A percentile compares a stretch with the other conserved stretches of the same genome.
Conservation (phyloP, 2,329 filamentous ascomycete genomes). For the Cryoendolithus antarcticus region DNA sequence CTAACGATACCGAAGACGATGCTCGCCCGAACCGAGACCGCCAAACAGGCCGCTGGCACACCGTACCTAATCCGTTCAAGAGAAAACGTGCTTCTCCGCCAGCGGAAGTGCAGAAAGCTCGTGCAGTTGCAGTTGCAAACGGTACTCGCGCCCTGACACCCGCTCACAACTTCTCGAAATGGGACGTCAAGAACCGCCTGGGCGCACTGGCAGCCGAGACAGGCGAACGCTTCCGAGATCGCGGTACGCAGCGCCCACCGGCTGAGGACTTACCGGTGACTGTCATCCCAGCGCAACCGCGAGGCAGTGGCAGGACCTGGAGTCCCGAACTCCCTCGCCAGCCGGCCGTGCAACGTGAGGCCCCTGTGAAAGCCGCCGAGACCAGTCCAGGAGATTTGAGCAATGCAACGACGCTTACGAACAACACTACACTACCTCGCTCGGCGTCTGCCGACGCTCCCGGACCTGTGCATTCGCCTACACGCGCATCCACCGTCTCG, state of each 20-base stretch:
- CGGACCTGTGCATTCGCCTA: too few species aligned
- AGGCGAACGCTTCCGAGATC: constrained; percentile 31
- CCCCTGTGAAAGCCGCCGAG: background rate
- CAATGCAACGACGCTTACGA: constrained; percentile 9
- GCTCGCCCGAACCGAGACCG: constrained; percentile 18
- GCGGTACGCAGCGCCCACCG: constrained; percentile 21
- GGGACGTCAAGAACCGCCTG: constrained; percentile 32
- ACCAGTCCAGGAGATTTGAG: constrained; percentile 4
- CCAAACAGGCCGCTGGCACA: constrained; percentile 31
- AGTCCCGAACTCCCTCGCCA: constrained; percentile 26
- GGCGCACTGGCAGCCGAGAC: constrained; percentile 37
- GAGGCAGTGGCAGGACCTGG: constrained; percentile 40
- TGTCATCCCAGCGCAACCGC: constrained; percentile 47
- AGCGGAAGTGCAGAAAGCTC: constrained; percentile 45
- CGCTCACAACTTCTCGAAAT: constrained; percentile 31
- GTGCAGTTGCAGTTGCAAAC: constrained; percentile 9
- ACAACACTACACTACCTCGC: constrained; percentile 2
- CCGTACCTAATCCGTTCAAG: constrained; percentile 45
- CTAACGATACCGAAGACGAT: constrained; percentile 14
- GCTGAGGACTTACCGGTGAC: constrained; percentile 42
- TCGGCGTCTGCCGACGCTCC: background rate
- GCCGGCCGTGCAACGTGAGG: background rate
- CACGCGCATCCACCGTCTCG: background rate
- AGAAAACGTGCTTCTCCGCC: constrained; percentile 46
- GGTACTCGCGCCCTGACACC: constrained; percentile 20